Conservation (phyloP, 106 monocot species). For the Allium cepa region DNA sequence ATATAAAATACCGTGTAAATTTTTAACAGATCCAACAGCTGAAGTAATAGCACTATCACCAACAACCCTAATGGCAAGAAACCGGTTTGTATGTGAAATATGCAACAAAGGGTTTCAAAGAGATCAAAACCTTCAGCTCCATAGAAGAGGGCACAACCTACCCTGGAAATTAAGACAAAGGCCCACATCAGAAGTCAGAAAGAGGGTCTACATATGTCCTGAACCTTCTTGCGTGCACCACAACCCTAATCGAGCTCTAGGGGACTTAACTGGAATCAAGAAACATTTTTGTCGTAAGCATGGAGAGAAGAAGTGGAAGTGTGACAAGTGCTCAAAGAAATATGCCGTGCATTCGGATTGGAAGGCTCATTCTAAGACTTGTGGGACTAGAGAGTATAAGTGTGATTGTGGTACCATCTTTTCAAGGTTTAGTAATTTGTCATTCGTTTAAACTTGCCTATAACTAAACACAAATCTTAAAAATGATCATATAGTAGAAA, state of each 20-base stretch:
- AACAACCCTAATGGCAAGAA: conserved; percentile 9
- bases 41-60: conserved; percentile 6
- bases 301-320: conserved; percentile 90
- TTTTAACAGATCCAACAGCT: not conserved
- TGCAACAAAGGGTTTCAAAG: conserved; percentile 70
- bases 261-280: conserved; percentile 83
- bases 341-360: conserved; percentile 80
- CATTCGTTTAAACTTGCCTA: not conserved
- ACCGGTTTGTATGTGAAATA: conserved; percentile 56
- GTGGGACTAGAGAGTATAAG: conserved; percentile 64
- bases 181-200: not conserved
- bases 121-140: conserved; percentile 54
- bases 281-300: conserved; percentile 83
- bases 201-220: conserved; percentile 29
- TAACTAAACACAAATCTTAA: not conserved
- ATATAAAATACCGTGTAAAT: not conserved
- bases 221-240: conserved; percentile 58
- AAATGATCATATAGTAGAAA: not conserved
- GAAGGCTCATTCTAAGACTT: conserved; percentile 76
- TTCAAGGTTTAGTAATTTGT: conserved; percentile 35
- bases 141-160: conserved; percentile 8
- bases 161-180: conserved; percentile 12
- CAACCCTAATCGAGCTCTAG: conserved; percentile 43
- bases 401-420: conserved; percentile 79
- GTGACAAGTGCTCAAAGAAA: conserved; percentile 77